phyloP scores from a whole-genome alignment of 306 rosid species.

The Rosa multiflora region DNA sequence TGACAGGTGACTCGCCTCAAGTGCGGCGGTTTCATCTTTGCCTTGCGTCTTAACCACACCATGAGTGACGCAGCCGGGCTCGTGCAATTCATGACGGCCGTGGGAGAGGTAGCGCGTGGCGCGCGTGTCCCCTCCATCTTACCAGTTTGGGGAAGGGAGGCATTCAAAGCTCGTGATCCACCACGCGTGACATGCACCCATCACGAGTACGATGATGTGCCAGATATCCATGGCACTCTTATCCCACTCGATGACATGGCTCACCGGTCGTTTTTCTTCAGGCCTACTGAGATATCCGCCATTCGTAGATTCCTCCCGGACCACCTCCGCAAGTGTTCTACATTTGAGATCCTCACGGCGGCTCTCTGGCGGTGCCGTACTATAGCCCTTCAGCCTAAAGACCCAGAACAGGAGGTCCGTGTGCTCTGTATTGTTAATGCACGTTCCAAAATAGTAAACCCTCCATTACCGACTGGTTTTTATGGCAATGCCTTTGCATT shows the following conservation, averaged over 20 bases:
- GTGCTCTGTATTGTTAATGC: conserved; percentile 40
- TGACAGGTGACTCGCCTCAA: conserved; percentile 35
- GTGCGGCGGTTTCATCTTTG: conserved; percentile 57
- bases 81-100: conserved; percentile 47
- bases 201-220: conserved; percentile 46
- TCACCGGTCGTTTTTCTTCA: conserved; percentile 53
- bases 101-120: conserved; percentile 50
- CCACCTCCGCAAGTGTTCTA: conserved; percentile 28
- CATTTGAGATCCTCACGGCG: conserved; percentile 49
- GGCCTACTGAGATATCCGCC: conserved; percentile 37
- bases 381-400: conserved; percentile 22
- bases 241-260: conserved; percentile 49
- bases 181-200: conserved; percentile 39
- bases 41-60: conserved; percentile 51
- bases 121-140: conserved; percentile 28
- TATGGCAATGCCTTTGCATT: conserved; percentile 60
- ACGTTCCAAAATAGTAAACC: conserved; percentile 34
- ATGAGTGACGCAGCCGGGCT: conserved; percentile 48
- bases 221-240: conserved; percentile 42
- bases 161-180: conserved; percentile 41
- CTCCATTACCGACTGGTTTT: conserved; percentile 50
- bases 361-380: conserved; percentile 66
- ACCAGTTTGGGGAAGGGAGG: conserved; percentile 47
- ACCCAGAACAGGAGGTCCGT: conserved; percentile 45
- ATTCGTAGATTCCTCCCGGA: conserved; percentile 40